These are phyloP conservation scores for Cladophialophora chaetospira DNA, from an alignment of 2,329 filamentous ascomycete genomes.

Conservation along the genomic window DNA sequence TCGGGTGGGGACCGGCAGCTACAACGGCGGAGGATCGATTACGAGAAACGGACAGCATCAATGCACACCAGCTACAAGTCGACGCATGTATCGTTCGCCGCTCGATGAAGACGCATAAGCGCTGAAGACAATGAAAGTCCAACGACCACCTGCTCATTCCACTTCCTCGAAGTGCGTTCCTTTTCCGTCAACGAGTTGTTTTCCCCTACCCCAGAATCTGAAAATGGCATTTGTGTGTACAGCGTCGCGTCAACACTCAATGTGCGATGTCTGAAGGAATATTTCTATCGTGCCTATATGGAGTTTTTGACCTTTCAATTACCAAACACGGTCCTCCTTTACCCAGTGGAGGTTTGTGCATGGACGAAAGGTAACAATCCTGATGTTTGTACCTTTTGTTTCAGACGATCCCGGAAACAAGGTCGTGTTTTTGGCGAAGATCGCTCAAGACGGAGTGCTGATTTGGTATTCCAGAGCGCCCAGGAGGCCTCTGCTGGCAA, in stretches of 20 bases:
- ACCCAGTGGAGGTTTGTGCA: constrained; percentile 47
- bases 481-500: no score
- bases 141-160: background rate
- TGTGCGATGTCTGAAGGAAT: constrained; percentile 69
- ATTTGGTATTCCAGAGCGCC: no score
- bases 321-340: constrained; percentile 51
- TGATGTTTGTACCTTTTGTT: background rate
- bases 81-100: no score
- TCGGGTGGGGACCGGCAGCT: background rate
- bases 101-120: no score
- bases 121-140: background rate
- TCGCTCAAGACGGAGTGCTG: background rate
- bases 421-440: background rate
- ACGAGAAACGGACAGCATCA: background rate
- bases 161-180: background rate
- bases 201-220: background rate
- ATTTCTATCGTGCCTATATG: constrained; percentile 65
- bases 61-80: background rate
- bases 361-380: constrained; percentile 50
- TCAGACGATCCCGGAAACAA: background rate
- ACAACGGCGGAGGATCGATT: background rate
- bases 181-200: background rate
- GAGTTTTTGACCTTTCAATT: constrained; percentile 48
- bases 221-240: constrained; percentile 70
- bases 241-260: constrained; percentile 58